phyloP scores from a whole-genome alignment of 73 alveolate species.

The Stentor roeselii region DNA sequence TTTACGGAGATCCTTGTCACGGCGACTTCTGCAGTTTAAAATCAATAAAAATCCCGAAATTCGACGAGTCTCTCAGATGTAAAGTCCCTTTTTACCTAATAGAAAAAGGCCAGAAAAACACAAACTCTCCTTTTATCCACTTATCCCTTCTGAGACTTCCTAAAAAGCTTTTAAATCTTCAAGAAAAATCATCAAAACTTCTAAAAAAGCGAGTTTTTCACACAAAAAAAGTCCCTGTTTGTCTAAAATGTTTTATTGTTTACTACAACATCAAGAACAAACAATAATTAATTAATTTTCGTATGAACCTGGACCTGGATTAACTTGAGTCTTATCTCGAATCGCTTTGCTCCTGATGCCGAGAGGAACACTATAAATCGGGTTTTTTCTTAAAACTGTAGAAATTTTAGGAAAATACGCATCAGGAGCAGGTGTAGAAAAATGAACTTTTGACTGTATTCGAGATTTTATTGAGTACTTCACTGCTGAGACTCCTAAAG shows the following conservation, averaged over 20 bases:
- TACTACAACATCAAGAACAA: not conserved
- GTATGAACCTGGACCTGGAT: no score
- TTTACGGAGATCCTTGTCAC: not conserved
- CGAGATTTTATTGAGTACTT: not conserved
- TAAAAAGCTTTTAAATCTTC: not conserved
- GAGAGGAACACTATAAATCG: no score
- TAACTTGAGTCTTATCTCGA: no score
- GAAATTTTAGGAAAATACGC: not conserved
- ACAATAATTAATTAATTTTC: no score
- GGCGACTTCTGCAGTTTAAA: not conserved
- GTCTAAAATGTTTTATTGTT: not conserved
- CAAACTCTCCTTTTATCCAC: not conserved
- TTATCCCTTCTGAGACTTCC: not conserved
- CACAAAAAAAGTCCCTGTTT: not conserved
- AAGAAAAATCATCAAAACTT: not conserved
- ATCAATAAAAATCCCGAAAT: not conserved
- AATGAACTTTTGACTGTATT: not conserved
- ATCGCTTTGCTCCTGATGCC: no score
- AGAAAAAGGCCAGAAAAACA: not conserved
- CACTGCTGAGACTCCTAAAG: not conserved
- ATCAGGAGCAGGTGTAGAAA: not conserved
- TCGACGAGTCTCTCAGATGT: not conserved
- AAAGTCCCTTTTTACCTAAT: not conserved
- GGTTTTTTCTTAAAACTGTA: no score
- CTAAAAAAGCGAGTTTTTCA: no score